phyloP scores from a whole-genome alignment of 805 yeast genomes.

The Saccharomyces kudriavzevii region DNA sequence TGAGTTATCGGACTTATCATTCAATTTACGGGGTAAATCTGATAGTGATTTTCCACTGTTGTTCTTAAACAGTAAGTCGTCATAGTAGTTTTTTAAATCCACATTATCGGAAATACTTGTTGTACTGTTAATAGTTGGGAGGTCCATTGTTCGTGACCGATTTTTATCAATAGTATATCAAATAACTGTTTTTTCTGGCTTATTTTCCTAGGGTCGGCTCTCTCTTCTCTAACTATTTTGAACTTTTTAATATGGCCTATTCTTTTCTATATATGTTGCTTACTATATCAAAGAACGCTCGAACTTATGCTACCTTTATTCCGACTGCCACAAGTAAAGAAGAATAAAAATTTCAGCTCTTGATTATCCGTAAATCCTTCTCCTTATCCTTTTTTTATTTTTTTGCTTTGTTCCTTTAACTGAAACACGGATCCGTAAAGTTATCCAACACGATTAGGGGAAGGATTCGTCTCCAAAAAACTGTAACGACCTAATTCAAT shows the following conservation, averaged over 20 bases:
- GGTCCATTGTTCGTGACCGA: conserved; percentile 11
- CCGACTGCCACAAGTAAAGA: background rate
- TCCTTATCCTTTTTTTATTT: background rate
- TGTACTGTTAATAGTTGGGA: conserved; percentile 29
- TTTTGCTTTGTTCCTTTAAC: background rate
- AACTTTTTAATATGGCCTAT: background rate
- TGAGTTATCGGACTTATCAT: conserved; percentile 1
- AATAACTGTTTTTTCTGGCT: background rate
- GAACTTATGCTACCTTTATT: background rate
- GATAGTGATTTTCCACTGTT: conserved; percentile 28
- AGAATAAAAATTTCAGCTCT: background rate
- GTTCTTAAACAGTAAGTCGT: conserved; percentile 27
- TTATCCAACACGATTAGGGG: background rate
- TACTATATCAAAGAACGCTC: background rate
- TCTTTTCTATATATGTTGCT: background rate
- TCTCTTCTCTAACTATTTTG: background rate
- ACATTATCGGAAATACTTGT: conserved; percentile 30
- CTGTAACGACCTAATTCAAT: background rate
- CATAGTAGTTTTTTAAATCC: conserved; percentile 28
- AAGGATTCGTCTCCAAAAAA: background rate
- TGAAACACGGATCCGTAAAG: background rate
- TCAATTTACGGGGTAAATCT: conserved; percentile 22
- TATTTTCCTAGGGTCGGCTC: background rate
- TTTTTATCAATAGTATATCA: background rate
- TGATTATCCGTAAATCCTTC: background rate